Percentiles rank a stretch among this genome's conserved stretches.
Evolutionary conservation across 306 rosid species (phyloP).

Genomic region (Pueraria montana): DNA sequence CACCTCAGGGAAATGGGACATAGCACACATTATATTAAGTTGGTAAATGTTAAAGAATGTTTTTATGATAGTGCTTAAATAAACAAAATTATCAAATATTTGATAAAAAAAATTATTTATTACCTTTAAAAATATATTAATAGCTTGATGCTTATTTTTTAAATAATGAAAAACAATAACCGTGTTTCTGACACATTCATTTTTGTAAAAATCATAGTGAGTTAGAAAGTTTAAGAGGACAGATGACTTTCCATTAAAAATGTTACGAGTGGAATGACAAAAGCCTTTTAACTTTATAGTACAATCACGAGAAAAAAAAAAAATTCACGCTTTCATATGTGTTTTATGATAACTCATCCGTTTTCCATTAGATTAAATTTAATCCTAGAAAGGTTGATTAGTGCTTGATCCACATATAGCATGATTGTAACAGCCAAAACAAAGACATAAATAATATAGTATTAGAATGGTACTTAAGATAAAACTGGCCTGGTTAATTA

Average conservation of each 20-base stretch:
- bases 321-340: slow-evolving; percentile 14
- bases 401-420: slow-evolving; percentile 44
- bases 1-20: slow-evolving; percentile 25
- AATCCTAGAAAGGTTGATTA: slow-evolving; percentile 23
- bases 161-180: background rate
- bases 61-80: background rate
- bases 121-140: background rate
- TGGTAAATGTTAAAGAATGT: background rate
- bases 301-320: background rate
- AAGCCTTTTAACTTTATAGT: background rate
- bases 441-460: slow-evolving; percentile 1
- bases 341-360: background rate
- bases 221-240: background rate
- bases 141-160: background rate
- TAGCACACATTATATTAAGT: background rate
- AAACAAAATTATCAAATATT: background rate
- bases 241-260: background rate
- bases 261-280: background rate
- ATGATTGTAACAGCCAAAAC: slow-evolving; percentile 41
- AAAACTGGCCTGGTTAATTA: background rate
- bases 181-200: slow-evolving; percentile 7
- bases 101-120: background rate
- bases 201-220: background rate
- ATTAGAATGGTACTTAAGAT: slow-evolving; percentile 7
- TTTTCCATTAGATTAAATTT: slow-evolving; percentile 30